phyloP scores from a whole-genome alignment of 2,329 filamentous ascomycete species.

The Magnaporthiopsis poae region DNA sequence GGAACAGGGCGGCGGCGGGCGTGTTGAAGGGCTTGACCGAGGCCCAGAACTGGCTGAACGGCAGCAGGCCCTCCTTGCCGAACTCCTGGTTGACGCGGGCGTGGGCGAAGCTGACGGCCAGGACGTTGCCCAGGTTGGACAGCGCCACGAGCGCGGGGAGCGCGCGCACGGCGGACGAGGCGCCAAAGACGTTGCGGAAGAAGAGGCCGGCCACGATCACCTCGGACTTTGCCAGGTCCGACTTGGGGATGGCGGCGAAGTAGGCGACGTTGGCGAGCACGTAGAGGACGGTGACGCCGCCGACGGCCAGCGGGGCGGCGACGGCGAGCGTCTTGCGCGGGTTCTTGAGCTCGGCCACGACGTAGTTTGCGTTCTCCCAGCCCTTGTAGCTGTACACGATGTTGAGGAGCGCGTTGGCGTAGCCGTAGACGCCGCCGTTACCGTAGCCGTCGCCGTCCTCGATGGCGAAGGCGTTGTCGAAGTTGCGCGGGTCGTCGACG shows the following conservation, averaged over 20 bases:
- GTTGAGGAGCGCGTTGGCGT: constrained; percentile 43
- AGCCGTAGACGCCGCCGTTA: constrained; percentile 23
- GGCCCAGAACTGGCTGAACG: constrained; percentile 57
- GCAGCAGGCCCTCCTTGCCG: constrained; percentile 59
- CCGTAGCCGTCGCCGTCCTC: constrained; percentile 7
- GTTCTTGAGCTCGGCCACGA: constrained; percentile 46
- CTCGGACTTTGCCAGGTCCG: constrained; percentile 43
- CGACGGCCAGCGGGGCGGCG: constrained; percentile 44
- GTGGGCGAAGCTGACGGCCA: constrained; percentile 54
- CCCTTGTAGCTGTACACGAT: constrained; percentile 47
- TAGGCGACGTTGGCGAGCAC: constrained; percentile 50
- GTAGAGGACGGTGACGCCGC: constrained; percentile 44
- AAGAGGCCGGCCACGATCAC: constrained; percentile 46
- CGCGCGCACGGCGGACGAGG: constrained; percentile 36
- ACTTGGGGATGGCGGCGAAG: constrained; percentile 47
- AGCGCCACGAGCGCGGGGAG: constrained; percentile 51
- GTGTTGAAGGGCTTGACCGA: constrained; percentile 59
- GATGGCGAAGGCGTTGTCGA: constrained; percentile 92
- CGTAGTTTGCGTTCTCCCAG: constrained; percentile 46
- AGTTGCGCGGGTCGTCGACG: constrained; percentile 94
- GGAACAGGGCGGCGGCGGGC: constrained; percentile 48
- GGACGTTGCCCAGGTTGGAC: constrained; percentile 52
- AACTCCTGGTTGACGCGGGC: constrained; percentile 54
- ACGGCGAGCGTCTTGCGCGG: constrained; percentile 48
- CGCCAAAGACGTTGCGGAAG: constrained; percentile 46